Evolutionary conservation across 805 yeast genomes (phyloP).

Genomic region (Komagataella pastoris): DNA sequence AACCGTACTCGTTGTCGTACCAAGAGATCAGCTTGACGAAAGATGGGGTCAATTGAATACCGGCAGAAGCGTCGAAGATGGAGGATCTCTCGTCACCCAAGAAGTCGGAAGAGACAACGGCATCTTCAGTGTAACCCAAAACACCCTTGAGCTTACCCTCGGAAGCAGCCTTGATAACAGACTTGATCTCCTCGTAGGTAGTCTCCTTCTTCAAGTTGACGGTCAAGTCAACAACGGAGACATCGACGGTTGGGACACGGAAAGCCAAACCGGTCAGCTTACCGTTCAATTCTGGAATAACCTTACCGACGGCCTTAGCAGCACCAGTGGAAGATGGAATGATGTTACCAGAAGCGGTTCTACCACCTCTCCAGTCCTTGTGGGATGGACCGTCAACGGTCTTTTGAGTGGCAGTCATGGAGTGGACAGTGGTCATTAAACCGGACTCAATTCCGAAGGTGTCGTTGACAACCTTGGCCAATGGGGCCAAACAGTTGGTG

Average conservation of each 20-base stretch:
- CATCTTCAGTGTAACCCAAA: slow-evolving; percentile 85
- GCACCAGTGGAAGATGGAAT: slow-evolving; percentile 96
- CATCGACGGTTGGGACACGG: slow-evolving; percentile 91
- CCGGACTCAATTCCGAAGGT: slow-evolving; percentile 81
- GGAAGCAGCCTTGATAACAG: slow-evolving; percentile 62
- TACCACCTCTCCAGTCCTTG: slow-evolving; percentile 98
- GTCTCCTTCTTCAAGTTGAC: slow-evolving; percentile 67
- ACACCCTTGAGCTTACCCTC: slow-evolving; percentile 72
- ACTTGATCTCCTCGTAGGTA: slow-evolving; percentile 74
- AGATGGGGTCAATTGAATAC: slow-evolving; percentile 75
- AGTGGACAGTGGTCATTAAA: slow-evolving; percentile 93
- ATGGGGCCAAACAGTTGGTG: slow-evolving; percentile 91
- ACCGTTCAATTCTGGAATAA: slow-evolving; percentile 81
- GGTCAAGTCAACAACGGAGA: slow-evolving; percentile 87
- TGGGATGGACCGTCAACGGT: slow-evolving; percentile 94
- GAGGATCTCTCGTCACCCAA: slow-evolving; percentile 74
- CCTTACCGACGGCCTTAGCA: slow-evolving; percentile 95
- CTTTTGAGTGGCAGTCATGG: slow-evolving; percentile 93
- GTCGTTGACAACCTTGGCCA: slow-evolving; percentile 83
- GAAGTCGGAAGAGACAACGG: slow-evolving; percentile 86
- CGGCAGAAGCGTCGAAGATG: slow-evolving; percentile 85
- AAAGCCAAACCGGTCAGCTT: slow-evolving; percentile 89
- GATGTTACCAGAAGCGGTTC: slow-evolving; percentile 92
- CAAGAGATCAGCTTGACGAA: slow-evolving; percentile 87
- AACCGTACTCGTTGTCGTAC: slow-evolving; percentile 96